Base-by-base conservation (phyloP, 2,329 filamentous ascomycete genomes). In the Alternaria tenuissima region DNA sequence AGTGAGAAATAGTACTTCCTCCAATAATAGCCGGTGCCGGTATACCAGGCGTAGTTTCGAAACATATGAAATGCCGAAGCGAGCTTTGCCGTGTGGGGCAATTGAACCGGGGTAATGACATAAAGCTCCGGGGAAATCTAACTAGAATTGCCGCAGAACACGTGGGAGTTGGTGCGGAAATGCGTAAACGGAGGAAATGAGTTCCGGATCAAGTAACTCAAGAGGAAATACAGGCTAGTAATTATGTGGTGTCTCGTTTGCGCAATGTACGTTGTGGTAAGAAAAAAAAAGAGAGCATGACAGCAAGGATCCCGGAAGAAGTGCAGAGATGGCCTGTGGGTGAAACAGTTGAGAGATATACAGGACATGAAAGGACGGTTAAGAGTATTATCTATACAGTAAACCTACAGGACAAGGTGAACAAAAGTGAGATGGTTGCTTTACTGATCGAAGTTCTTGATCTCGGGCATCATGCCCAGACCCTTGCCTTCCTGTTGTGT, bases 381-480 rank as follows among this genome's bases (percentile, higher is more conserved):
- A 14, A 24, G 32, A 14, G 46, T 20, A 26, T 49, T 26, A 46
- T 48, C 24, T 57, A 43, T 39, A 60, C 47, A 52, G 51, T 56
- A 41, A 52, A 42, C 46, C 55, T 60, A 48, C 47, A 57, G 24
- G 49, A 30, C 7, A n/a, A 26, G 24, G 42, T 39, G 32, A 42
- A 12, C 46, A 49, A 36, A 36, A 20, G 46, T 18, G 46, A 12
- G 46, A n/a, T 24, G 14, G n/a, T n/a, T 38, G 11, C 30, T 52
- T 55, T 67, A 73, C 56, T 71, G 64, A 63, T 84, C 81, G 62
- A 84, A 83, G 59, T 81, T 79, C 70, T 79, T 81, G 60, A 85
- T 75, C 51, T 81, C 78, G 57, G 83, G 83, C 83, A 85, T 85
- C 75, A 82, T 82, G 5, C 81, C 83, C 54, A 85, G 66, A 2